These are phyloP conservation scores for Rhodotorula mucilaginosa DNA, from an alignment of 1,284 basidiomycete species.

Conservation along the genomic window DNA sequence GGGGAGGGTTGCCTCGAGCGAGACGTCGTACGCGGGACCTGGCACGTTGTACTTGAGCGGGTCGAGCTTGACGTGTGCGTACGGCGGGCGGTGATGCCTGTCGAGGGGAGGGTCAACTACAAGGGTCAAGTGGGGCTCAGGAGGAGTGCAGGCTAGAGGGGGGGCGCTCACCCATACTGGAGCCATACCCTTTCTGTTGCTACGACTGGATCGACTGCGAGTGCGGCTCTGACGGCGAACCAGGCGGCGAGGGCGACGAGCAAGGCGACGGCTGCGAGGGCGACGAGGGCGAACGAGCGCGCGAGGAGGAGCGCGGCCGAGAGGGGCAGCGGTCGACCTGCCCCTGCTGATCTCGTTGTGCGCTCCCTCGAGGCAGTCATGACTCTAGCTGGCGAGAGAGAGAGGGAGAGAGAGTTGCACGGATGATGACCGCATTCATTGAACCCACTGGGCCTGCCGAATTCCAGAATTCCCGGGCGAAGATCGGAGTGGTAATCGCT, in stretches of 20 bases:
- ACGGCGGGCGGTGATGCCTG: slow-evolving; percentile 11
- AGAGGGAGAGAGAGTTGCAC: too few species aligned
- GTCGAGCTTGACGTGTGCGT: background rate
- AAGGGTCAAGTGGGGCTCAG: background rate
- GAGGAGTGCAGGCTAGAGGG: background rate
- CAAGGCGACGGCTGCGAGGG: background rate
- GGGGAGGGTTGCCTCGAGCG: slow-evolving; percentile 12
- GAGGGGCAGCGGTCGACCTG: background rate
- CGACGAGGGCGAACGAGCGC: background rate
- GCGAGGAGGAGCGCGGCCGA: background rate
- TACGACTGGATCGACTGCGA: background rate
- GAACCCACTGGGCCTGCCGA: too few species aligned
- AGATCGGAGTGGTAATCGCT: too few species aligned
- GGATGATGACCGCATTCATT: too few species aligned
- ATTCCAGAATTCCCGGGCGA: too few species aligned
- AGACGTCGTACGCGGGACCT: slow-evolving; percentile 7
- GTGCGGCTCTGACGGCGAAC: background rate
- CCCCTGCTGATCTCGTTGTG: background rate
- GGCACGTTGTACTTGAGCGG: background rate
- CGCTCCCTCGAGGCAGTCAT: background rate
- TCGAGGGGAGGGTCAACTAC: too few species aligned
- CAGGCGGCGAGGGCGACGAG: slow-evolving; percentile 5
- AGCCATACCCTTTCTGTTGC: slow-evolving; percentile 17
- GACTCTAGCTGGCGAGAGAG: too few species aligned
- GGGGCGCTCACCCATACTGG: slow-evolving; percentile 13